Conservation (phyloP, 805 yeast genomes). For the Kazachstania africana region DNA sequence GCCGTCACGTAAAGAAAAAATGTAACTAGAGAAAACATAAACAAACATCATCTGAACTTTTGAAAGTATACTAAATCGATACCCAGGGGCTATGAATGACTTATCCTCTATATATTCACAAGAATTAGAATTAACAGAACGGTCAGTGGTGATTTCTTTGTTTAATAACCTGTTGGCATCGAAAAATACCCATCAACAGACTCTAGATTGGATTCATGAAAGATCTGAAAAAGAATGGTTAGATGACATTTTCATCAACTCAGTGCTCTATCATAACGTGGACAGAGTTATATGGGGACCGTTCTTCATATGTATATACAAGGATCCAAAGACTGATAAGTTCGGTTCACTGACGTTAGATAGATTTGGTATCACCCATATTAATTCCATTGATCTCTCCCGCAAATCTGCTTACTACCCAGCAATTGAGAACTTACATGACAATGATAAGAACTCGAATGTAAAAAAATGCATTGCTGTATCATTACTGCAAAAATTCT, state of each 20-base stretch:
- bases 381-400: conserved; percentile 45
- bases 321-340: conserved; percentile 24
- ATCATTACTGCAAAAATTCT: conserved; percentile 54
- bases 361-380: conserved; percentile 54
- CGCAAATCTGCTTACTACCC: conserved; percentile 60
- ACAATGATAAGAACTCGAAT: conserved; percentile 38
- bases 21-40: no score
- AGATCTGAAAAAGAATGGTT: conserved; percentile 12
- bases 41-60: no score
- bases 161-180: conserved; percentile 7
- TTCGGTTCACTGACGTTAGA: conserved; percentile 47
- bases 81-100: no score
- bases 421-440: conserved; percentile 59
- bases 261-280: conserved; percentile 15
- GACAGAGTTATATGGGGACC: conserved; percentile 23
- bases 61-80: no score
- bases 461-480: conserved; percentile 71
- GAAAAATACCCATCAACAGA: conserved; percentile 1
- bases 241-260: conserved; percentile 10
- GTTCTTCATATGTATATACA: conserved; percentile 16
- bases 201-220: conserved; percentile 2
- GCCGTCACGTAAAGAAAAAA: no score
- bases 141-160: no score
- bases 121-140: no score
- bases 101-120: conserved; percentile 10